Conservation (phyloP, 345 rosid species). For the Lepidium aucheri region DNA sequence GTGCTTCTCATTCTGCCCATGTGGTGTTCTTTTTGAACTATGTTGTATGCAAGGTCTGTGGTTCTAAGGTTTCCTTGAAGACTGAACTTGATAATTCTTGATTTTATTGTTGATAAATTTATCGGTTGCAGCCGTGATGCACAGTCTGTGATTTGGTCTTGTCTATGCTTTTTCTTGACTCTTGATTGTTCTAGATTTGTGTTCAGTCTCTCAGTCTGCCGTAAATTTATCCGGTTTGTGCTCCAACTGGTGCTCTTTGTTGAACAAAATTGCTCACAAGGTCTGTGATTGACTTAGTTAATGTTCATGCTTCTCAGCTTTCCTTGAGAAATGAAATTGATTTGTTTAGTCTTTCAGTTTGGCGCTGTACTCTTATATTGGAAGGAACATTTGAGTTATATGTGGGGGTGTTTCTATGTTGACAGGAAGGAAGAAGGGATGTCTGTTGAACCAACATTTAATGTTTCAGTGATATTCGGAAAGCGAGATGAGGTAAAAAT, state of each 20-base stretch:
- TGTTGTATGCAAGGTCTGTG: too few relatives aligned
- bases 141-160: background rate
- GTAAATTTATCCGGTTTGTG: background rate
- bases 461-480: slow-evolving; percentile 78
- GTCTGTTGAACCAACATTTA: slow-evolving; percentile 65
- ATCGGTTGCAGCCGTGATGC: too few relatives aligned
- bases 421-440: slow-evolving; percentile 84
- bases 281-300: background rate
- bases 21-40: too few relatives aligned
- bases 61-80: background rate
- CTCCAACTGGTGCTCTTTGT: background rate
- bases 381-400: background rate
- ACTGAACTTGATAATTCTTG: background rate
- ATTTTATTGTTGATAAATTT: too few relatives aligned
- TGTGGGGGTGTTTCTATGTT: slow-evolving; percentile 2
- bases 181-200: background rate
- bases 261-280: background rate
- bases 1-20: background rate
- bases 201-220: background rate
- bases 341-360: background rate
- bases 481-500: slow-evolving; percentile 76
- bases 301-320: background rate
- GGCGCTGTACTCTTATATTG: background rate
- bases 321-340: background rate
- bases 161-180: background rate